phyloP scores from a whole-genome alignment of 148 eudicot genomes.

The Cornus kousa region DNA sequence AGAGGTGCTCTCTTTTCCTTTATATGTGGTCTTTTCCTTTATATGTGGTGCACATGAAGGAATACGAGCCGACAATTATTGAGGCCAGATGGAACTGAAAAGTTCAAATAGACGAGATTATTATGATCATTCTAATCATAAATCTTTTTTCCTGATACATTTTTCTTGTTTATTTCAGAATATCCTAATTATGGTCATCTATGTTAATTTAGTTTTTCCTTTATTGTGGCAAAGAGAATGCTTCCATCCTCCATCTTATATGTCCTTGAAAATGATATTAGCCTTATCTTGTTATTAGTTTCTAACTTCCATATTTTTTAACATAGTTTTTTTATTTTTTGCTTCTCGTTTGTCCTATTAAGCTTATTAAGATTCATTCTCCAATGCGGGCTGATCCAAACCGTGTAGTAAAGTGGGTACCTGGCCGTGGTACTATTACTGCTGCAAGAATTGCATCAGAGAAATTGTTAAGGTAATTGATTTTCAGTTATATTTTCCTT shows the following conservation, averaged over 20 bases:
- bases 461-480: conserved; percentile 62
- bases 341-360: conserved; percentile 4
- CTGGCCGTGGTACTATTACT: conserved; percentile 49
- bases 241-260: not conserved
- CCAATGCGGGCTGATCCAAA: conserved; percentile 92
- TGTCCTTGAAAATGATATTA: not conserved
- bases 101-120: not conserved
- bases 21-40: no score
- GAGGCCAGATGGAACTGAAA: not conserved
- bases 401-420: conserved; percentile 82
- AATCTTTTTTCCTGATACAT: not conserved
- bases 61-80: not conserved
- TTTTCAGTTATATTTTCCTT: conserved; percentile 5
- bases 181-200: not conserved
- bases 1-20: not conserved
- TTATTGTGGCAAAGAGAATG: not conserved
- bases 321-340: not conserved
- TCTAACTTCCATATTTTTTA: not conserved
- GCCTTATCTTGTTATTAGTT: not conserved
- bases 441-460: conserved; percentile 89
- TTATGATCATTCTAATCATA: not conserved
- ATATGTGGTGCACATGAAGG: not conserved
- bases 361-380: conserved; percentile 95
- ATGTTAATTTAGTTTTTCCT: not conserved
- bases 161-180: not conserved